Evolutionary conservation across 2,329 filamentous ascomycete species (phyloP).

Genomic region (Fusarium buxicola): DNA sequence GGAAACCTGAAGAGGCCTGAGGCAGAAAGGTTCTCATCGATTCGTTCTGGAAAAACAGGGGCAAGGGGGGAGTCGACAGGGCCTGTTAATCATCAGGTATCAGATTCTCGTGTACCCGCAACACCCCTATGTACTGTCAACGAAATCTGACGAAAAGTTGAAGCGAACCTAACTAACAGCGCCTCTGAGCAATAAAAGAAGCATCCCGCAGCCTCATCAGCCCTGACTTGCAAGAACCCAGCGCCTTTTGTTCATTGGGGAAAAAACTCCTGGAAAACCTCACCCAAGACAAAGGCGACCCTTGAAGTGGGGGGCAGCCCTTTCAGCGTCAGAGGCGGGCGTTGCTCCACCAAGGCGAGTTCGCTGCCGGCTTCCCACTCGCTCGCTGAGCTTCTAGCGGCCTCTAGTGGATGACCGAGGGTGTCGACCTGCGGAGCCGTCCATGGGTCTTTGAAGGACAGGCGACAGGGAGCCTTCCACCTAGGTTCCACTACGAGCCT

Average conservation of each 20-base stretch:
- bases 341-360: slow-evolving; percentile 35
- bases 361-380: slow-evolving; percentile 27
- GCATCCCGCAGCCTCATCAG: slow-evolving; percentile 14
- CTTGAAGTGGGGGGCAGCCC: slow-evolving; percentile 39
- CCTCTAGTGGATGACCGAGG: slow-evolving; percentile 26
- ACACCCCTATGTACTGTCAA: neutral
- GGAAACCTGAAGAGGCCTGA: slow-evolving; percentile 27
- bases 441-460: slow-evolving; percentile 6
- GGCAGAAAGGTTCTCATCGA: slow-evolving; percentile 19
- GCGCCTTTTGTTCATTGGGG: slow-evolving; percentile 23
- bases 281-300: slow-evolving; percentile 20
- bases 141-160: slow-evolving; percentile 5
- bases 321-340: slow-evolving; percentile 37
- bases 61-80: slow-evolving; percentile 17
- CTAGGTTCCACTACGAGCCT: slow-evolving; percentile 6
- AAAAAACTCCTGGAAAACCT: slow-evolving; percentile 24
- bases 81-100: slow-evolving; percentile 29
- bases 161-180: slow-evolving; percentile 14
- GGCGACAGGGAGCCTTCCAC: slow-evolving; percentile 27
- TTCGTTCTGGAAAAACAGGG: slow-evolving; percentile 39
- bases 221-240: slow-evolving; percentile 3
- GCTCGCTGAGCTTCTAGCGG: neutral
- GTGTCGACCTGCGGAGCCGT: slow-evolving; percentile 3
- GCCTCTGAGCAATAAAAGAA: slow-evolving; percentile 3
- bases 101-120: slow-evolving; percentile 19